These are phyloP conservation scores for Dipodascus geniculatus DNA, from an alignment of 805 yeast species.

Conservation along the genomic window DNA sequence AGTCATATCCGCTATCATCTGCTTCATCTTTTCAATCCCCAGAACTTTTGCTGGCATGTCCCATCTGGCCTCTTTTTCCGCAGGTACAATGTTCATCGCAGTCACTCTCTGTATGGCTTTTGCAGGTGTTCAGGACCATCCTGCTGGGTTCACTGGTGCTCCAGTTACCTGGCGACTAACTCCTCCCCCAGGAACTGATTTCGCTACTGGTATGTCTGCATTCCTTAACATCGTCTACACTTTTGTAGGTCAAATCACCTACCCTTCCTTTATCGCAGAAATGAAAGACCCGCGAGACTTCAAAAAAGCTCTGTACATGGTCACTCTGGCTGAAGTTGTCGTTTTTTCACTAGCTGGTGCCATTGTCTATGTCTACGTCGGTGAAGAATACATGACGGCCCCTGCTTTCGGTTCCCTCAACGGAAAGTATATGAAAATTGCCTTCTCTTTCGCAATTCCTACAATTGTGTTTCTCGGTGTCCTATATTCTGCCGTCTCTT, in stretches of 20 bases:
- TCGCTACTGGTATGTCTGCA: conserved; percentile 43
- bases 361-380: conserved; percentile 46
- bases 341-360: conserved; percentile 45
- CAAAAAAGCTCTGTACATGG: conserved; percentile 42
- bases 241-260: conserved; percentile 53
- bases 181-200: conserved; percentile 43
- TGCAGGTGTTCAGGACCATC: conserved; percentile 42
- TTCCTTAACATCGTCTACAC: conserved; percentile 49
- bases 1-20: conserved; percentile 37
- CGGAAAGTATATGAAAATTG: conserved; percentile 37
- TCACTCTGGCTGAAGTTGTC: conserved; percentile 38
- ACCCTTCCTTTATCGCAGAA: conserved; percentile 50
- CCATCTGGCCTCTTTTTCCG: conserved; percentile 39
- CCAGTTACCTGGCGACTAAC: conserved; percentile 37
- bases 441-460: conserved; percentile 52
- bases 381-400: conserved; percentile 39
- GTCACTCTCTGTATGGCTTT: conserved; percentile 41
- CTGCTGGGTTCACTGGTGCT: conserved; percentile 29
- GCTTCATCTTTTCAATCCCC: conserved; percentile 42
- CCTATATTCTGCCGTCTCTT: conserved; percentile 41
- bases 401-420: conserved; percentile 48
- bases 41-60: conserved; percentile 45
- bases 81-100: conserved; percentile 46
- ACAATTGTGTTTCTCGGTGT: conserved; percentile 46
- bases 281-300: conserved; percentile 48